Base-by-base conservation (phyloP, 148 eudicot genomes). In the Selenicereus undatus region DNA sequence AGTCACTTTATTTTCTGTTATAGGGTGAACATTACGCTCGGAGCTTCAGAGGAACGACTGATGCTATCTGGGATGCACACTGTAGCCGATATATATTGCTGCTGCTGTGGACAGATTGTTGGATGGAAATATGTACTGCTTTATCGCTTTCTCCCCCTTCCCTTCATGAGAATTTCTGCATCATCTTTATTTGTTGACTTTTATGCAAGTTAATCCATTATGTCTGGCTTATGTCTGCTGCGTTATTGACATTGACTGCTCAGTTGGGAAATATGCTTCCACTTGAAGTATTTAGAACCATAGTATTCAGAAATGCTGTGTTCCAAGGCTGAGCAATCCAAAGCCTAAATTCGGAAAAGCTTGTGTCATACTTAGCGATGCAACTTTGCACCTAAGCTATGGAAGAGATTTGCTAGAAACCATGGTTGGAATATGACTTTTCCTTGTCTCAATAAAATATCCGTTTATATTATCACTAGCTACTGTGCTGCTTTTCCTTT, bases 81-180 rank as follows among this genome's bases (percentile, higher is more conserved):
- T 35, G 97, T 95, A 10, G 89, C 93, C 3, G 98, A 95, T 86
- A 82, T 90, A 84, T 93, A 84, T 84, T 95, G 98, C 84, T 91
- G 97, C 85, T 89, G 88, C 84, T 95, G 98, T 54, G 94, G 98
- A 27, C 98, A 95, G 81, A 88, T 88, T 71, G 89, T 90, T 50
- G 98, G 98, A 76, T 95, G 97, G 98, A 95, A 95, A 95, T 95
- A 95, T 84, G 98, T 95, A 90, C 24, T 52, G 60, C 79, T 87
- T 65, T 73, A 39, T 66, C 73, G 27, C 65, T 32, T 29, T 56
- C 79, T 26, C 52, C 29, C 64, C 26, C 12, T 24, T 22, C 5
- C 24, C 2, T 30, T 22, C 77, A 20, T 48, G 50, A 79, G 73
- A 79, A 14, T 75, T 30, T 73, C 1, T 2, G 68, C 27, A 20